These are phyloP conservation scores for Hericium alpestre DNA, from an alignment of 768 basidiomycete genomes.

Conservation along the genomic window DNA sequence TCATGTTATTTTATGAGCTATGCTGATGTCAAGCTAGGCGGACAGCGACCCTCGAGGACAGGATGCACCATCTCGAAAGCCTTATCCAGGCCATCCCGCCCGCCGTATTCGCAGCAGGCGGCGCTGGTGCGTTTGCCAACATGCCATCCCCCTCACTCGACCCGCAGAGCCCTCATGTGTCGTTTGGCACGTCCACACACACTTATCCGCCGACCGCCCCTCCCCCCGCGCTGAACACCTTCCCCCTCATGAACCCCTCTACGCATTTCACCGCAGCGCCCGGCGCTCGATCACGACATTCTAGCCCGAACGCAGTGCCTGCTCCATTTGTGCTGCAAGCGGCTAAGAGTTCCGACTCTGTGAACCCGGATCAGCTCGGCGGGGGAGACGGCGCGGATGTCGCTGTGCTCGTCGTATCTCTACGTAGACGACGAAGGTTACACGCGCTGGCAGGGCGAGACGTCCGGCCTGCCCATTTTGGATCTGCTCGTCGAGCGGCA, in stretches of 20 bases:
- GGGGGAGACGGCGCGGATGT: constrained; percentile 53
- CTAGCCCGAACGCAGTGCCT: constrained; percentile 34
- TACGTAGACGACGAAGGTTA: constrained; percentile 84
- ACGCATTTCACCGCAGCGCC: constrained; percentile 48
- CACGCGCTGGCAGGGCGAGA: constrained; percentile 87
- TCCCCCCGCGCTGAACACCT: constrained; percentile 68
- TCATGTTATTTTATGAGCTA: neutral
- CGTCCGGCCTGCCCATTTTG: constrained; percentile 81
- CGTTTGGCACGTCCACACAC: constrained; percentile 31
- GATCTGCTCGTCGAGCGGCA: constrained; percentile 74
- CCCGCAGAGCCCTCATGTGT: constrained; percentile 16
- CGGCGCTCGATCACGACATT: constrained; percentile 31
- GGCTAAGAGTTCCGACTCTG: neutral
- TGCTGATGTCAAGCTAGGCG: constrained; percentile 32
- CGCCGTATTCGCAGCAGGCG: constrained; percentile 61
- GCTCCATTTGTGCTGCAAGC: constrained; percentile 27
- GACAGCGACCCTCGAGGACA: constrained; percentile 74
- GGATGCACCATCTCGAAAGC: constrained; percentile 81
- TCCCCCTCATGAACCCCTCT: constrained; percentile 73
- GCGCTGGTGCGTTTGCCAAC: constrained; percentile 23
- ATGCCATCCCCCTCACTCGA: constrained; percentile 24
- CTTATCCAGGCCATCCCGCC: constrained; percentile 79
- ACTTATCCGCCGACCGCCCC: constrained; percentile 48
- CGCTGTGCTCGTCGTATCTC: constrained; percentile 67
- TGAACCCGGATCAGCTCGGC: constrained; percentile 33